phyloP scores from a whole-genome alignment of 2,329 filamentous ascomycete species.

The Phyllosticta paracitricarpa region DNA sequence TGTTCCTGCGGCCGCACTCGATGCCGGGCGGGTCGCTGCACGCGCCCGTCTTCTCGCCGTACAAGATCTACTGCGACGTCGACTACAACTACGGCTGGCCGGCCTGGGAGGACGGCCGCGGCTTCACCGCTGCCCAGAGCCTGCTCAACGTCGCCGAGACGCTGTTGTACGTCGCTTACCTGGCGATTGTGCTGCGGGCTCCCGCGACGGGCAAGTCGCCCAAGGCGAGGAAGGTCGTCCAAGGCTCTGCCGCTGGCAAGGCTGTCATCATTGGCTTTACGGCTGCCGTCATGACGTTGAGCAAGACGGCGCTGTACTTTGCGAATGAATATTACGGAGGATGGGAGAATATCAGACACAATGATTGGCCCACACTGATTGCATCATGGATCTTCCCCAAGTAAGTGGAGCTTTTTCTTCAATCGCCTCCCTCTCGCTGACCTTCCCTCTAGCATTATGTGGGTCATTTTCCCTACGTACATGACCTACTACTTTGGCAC shows the following conservation, averaged over 20 bases:
- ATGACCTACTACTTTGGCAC: constrained; percentile 50
- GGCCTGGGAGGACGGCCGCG: constrained; percentile 55
- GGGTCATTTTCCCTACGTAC: constrained; percentile 54
- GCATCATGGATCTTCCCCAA: constrained; percentile 58
- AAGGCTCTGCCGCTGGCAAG: constrained; percentile 42
- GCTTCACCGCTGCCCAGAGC: constrained; percentile 70
- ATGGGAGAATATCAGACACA: constrained; percentile 54
- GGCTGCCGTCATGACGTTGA: constrained; percentile 52
- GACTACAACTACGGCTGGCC: constrained; percentile 77
- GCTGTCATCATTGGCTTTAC: constrained; percentile 51
- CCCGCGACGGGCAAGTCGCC: constrained; percentile 14
- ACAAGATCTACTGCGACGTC: constrained; percentile 68
- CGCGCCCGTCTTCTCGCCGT: constrained; percentile 63
- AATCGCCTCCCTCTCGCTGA: constrained; percentile 13
- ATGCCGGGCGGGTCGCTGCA: constrained; percentile 70
- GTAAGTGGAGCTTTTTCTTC: constrained; percentile 33
- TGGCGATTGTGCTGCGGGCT: constrained; percentile 39
- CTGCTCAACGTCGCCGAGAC: constrained; percentile 60
- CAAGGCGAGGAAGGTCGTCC: constrained; percentile 32
- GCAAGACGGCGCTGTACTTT: constrained; percentile 61
- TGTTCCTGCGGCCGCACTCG: constrained; percentile 67
- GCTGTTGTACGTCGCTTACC: constrained; percentile 52
- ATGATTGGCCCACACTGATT: constrained; percentile 42
- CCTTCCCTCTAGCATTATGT: constrained; percentile 42
- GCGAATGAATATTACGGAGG: constrained; percentile 51